phyloP scores from a whole-genome alignment of 495 filamentous ascomycete genomes.

The Daldinia grandis region DNA sequence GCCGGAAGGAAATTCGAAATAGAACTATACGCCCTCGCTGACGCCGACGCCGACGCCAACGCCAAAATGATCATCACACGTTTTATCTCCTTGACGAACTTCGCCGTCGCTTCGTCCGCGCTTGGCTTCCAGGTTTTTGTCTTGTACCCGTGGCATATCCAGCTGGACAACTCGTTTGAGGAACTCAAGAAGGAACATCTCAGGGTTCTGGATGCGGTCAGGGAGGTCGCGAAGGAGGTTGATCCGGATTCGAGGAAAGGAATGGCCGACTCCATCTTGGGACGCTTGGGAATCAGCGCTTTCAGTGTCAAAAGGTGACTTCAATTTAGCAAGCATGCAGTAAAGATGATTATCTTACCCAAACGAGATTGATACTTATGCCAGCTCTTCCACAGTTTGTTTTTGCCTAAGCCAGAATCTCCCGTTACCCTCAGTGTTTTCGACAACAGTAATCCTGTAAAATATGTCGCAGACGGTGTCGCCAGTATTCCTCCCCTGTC shows the following conservation, averaged over 20 bases:
- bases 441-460: conserved; percentile 36
- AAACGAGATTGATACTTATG: conserved; percentile 41
- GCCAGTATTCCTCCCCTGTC: conserved; percentile 25
- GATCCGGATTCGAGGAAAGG: conserved; percentile 41
- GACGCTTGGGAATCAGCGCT: conserved; percentile 38
- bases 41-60: conserved; percentile 22
- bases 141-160: conserved; percentile 71
- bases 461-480: conserved; percentile 34
- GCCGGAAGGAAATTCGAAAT: conserved; percentile 16
- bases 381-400: conserved; percentile 31
- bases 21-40: too few relatives aligned
- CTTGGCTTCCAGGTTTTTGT: conserved; percentile 71
- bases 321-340: conserved; percentile 43
- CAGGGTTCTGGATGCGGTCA: conserved; percentile 45
- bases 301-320: conserved; percentile 43
- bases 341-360: conserved; percentile 33
- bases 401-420: conserved; percentile 25
- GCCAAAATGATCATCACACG: conserved; percentile 54
- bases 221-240: conserved; percentile 46
- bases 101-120: conserved; percentile 66
- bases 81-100: conserved; percentile 67
- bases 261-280: conserved; percentile 39
- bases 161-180: conserved; percentile 68
- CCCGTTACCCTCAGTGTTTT: conserved; percentile 27
- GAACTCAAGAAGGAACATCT: conserved; percentile 64